Percentiles rank a stretch among this genome's conserved stretches.
phyloP scores from a whole-genome alignment of 2,329 filamentous ascomycete genomes.

The Fusarium sulawesiense region DNA sequence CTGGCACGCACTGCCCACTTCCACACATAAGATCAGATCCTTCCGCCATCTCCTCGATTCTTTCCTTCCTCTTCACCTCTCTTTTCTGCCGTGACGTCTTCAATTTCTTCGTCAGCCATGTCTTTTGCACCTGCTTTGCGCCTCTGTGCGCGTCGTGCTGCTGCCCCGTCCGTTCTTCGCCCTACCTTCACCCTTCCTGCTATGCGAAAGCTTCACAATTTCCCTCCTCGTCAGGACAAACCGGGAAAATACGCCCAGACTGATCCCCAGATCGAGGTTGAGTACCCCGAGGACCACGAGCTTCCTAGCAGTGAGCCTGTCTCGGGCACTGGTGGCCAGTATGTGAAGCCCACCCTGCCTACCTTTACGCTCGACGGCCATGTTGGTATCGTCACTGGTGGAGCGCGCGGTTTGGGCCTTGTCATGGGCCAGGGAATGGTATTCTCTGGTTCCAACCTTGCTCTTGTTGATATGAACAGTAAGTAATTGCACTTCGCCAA shows the following conservation, averaged over 20 bases:
- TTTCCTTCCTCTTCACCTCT: background rate
- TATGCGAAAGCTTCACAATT: conserved; percentile 50
- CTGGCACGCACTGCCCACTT: conserved; percentile 20
- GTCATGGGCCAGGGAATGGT: conserved; percentile 95
- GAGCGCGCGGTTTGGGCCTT: conserved; percentile 86
- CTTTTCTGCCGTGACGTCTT: background rate
- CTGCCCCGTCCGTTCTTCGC: conserved; percentile 36
- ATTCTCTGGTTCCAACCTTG: conserved; percentile 86
- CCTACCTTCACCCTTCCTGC: conserved; percentile 41
- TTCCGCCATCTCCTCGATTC: background rate
- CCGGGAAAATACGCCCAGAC: conserved; percentile 81
- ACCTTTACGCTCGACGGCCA: conserved; percentile 88
- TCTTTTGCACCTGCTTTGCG: conserved; percentile 47
- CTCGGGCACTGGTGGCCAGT: conserved; percentile 79
- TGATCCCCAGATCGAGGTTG: conserved; percentile 79
- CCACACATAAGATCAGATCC: conserved; percentile 22
- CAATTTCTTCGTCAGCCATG: conserved; percentile 18
- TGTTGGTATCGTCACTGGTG: conserved; percentile 88
- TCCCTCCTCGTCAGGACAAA: conserved; percentile 53
- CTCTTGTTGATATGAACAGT: conserved; percentile 95
- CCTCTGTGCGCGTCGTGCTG: conserved; percentile 45
- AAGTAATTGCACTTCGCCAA: conserved; percentile 49
- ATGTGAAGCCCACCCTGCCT: conserved; percentile 86
- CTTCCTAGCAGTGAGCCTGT: conserved; percentile 78
- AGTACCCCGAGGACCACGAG: conserved; percentile 80